A percentile compares a stretch with the other conserved stretches of the same genome.
Conservation (phyloP, 164 flowering plant genomes). For the Dillenia suffruticosa region DNA sequence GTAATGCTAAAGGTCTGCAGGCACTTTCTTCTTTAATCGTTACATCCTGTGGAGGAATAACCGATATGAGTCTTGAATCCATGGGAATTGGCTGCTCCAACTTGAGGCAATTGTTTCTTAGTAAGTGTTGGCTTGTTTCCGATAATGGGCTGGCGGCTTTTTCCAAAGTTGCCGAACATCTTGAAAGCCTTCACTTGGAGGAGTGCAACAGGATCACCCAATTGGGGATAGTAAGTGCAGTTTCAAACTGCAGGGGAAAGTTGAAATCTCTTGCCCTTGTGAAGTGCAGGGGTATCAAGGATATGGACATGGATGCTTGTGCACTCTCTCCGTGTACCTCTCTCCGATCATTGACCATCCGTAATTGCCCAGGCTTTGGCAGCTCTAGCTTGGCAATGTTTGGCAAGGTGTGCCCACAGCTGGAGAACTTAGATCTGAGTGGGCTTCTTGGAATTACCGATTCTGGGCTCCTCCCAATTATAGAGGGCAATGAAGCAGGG, state of each 20-base stretch:
- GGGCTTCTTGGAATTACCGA: constrained; percentile 64
- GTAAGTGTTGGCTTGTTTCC: constrained; percentile 47
- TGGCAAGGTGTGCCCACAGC: constrained; percentile 58
- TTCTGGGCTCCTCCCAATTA: constrained; percentile 46
- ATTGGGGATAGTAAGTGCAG: constrained; percentile 46
- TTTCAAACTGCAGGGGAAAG: constrained; percentile 43
- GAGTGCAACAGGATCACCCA: constrained; percentile 77
- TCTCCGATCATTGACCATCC: constrained; percentile 49
- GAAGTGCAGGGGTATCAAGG: constrained; percentile 62
- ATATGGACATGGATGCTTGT: constrained; percentile 22
- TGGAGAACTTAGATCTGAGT: constrained; percentile 50
- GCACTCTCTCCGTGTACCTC: constrained; percentile 39
- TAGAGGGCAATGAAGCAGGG: constrained; percentile 43
- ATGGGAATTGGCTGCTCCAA: constrained; percentile 68
- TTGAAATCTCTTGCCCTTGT: constrained; percentile 53
- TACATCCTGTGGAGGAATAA: constrained; percentile 58
- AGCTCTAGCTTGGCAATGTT: constrained; percentile 39
- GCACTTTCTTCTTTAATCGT: constrained; percentile 43
- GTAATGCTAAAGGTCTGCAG: constrained; percentile 63
- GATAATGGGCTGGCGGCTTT: constrained; percentile 61
- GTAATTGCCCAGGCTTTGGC: constrained; percentile 72
- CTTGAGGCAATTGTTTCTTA: constrained; percentile 49
- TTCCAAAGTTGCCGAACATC: constrained; percentile 44
- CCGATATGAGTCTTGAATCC: constrained; percentile 66
- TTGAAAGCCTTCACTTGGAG: constrained; percentile 60